Evolutionary conservation across 768 basidiomycete genomes (phyloP), one percentile per base, ranked within the genome.

Genomic region (Auricularia auricula-judae): DNA sequence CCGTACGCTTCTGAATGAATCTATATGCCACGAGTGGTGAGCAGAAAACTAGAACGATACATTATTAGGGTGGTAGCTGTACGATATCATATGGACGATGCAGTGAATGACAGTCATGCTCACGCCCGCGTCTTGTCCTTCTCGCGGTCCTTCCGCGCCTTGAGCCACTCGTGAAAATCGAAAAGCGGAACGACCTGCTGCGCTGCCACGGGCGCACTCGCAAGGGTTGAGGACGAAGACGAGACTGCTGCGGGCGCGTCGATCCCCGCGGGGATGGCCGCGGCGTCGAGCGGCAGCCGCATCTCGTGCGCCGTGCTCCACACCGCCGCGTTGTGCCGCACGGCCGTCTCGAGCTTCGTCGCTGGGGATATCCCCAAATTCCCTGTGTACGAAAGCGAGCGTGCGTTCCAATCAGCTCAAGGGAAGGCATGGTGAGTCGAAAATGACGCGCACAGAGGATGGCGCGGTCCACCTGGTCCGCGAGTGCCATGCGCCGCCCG

Each of bases 401-500:
- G 29, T 29, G 29, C 29, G 29, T 29, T 29, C 29, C 29, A 29
- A 0, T 29, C 29, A 29, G 29, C 29, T 29, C 0, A 29, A 36
- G 21, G 47, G n/a, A 14, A 14, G 16, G 35, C 36, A 2, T 5
- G n/a, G 16, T 2, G 21, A 51, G 47, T 5, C 11, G 21, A 51
- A 18, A 12, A 18, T 4, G 21, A 51, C 0, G 1, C 91, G 72
- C 69, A 94, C 94, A 78, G 12, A 97, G 74, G 59, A 97, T 89
- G 16, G 93, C 94, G 54, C 84, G 80, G 68, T 95, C 89, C 51
- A 98, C 86, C 75, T 94, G 90, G 65, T 92, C 89, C 4, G 93
- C 93, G 23, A 97, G 82, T 4, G 83, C 84, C 67, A 90, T 87
- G 65, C 94, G 82, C 70, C 94, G 79, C 62, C 84, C 84, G 72